These are phyloP conservation scores for Ogataea polymorpha DNA, from an alignment of 805 yeast species.

Conservation along the genomic window DNA sequence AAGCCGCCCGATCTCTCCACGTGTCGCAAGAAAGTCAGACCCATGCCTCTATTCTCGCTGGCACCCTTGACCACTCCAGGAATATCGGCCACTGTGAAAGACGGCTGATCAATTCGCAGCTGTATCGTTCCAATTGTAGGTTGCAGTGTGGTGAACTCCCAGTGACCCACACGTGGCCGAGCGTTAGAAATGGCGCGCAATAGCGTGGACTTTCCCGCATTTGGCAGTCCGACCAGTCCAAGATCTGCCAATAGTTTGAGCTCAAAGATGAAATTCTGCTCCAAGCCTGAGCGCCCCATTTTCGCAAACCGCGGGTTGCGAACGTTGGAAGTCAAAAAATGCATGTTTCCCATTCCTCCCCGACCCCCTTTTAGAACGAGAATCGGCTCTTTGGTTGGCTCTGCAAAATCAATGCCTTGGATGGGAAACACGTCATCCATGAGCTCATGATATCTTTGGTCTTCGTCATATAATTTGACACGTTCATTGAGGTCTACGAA, in stretches of 20 bases:
- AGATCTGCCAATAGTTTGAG: constrained; percentile 86
- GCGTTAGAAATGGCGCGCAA: constrained; percentile 86
- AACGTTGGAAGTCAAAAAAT: constrained; percentile 76
- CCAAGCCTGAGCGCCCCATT: constrained; percentile 68
- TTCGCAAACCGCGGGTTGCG: constrained; percentile 91
- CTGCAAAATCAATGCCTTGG: constrained; percentile 71
- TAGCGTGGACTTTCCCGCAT: constrained; percentile 93
- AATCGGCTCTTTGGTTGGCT: constrained; percentile 62
- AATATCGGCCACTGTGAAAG: constrained; percentile 94
- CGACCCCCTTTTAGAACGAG: constrained; percentile 77
- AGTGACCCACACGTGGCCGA: constrained; percentile 87
- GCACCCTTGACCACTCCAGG: constrained; percentile 96
- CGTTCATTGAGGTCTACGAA: constrained; percentile 61
- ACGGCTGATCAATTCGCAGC: constrained; percentile 56
- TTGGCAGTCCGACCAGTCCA: constrained; percentile 93
- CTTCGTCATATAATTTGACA: constrained; percentile 64
- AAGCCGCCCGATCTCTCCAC: constrained; percentile 88
- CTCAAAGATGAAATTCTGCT: constrained; percentile 71
- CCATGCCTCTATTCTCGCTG: constrained; percentile 82
- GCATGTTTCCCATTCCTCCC: constrained; percentile 97
- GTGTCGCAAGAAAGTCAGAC: constrained; percentile 87
- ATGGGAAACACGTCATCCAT: constrained; percentile 70
- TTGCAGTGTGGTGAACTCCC: constrained; percentile 93
- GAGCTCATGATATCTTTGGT: constrained; percentile 54
- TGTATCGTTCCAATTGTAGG: constrained; percentile 90